Base-by-base conservation (phyloP, 495 filamentous ascomycete species). In the Lasiosphaeria hispida region DNA sequence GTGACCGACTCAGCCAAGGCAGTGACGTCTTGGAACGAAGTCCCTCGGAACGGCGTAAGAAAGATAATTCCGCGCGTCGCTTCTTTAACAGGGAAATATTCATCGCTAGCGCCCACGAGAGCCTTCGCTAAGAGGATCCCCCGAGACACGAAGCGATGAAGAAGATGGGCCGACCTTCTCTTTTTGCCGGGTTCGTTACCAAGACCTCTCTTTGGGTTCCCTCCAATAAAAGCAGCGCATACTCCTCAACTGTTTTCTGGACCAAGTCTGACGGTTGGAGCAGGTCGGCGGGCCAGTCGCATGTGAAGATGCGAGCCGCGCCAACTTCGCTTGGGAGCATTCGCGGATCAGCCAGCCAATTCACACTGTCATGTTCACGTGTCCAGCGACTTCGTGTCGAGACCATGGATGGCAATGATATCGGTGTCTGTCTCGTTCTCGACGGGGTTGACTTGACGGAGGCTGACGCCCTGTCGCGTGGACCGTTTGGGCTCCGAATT, bases 101-200 rank as follows among this genome's bases (percentile, higher is more conserved):
- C 50, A 5, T 57, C 41, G 33, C 14, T 36, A 14, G 58, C 62
- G 40, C 45, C 48, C 15, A 55, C 56, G 17, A 70, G 63, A 49
- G 70, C 67, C 62, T 66, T 62, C 38, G 53, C 60, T 54, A 73
- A 55, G 59, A 72, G 51, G 53, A 73, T 56, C 4, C 70, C 3
- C 70, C 69, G 34, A 73, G 62, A 57, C 70, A 73, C 17, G 70
- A 73, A 5, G 69, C 69, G 50, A 73, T 69, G 60, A 73, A 73
- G 51, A 72, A n/a, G 48, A 73, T 61, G 14, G 67, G 70, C 48
- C 68, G n/a, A n/a, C n/a, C n/a, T n/a, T n/a, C n/a, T n/a, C n/a
- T n/a, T n/a, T n/a, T n/a, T n/a, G n/a, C n/a, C n/a, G n/a, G n/a
- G n/a, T n/a, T n/a, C n/a, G n/a, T n/a, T n/a, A n/a, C 44, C 7